These are phyloP conservation scores for Hexamita inflata DNA, from an alignment of 208 protist genomes.

Conservation along the genomic window DNA sequence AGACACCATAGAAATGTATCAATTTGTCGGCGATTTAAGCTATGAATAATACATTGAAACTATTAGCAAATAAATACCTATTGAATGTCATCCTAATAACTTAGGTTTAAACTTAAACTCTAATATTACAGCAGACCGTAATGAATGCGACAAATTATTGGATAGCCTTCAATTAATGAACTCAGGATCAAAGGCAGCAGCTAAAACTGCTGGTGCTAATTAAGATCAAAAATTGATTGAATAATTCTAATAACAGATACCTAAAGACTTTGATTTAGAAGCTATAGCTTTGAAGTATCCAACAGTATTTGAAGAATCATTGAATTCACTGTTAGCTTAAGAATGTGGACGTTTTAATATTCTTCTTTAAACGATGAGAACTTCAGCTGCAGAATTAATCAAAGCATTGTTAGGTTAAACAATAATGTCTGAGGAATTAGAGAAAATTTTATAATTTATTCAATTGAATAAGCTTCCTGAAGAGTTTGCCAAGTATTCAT, in stretches of 20 bases:
- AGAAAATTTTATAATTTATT: conserved; percentile 69
- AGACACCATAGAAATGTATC: conserved; percentile 88
- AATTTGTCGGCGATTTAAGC: conserved; percentile 47
- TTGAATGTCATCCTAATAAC: conserved; percentile 77
- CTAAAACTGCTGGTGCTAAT: too few relatives aligned
- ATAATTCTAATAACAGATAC: too few relatives aligned
- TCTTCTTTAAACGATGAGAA: conserved; percentile 66
- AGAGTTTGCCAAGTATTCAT: conserved; percentile 37
- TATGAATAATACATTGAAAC: conserved; percentile 58
- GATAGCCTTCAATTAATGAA: too few relatives aligned
- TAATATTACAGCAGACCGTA: too few relatives aligned
- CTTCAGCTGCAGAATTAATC: conserved; percentile 70
- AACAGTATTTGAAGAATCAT: conserved; percentile 79
- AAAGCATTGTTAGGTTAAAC: conserved; percentile 78
- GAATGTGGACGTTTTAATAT: conserved; percentile 84
- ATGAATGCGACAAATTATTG: too few relatives aligned
- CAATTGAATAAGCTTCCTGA: conserved; percentile 78
- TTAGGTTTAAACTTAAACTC: conserved; percentile 94
- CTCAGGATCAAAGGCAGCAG: too few relatives aligned
- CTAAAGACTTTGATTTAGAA: conserved; percentile 8
- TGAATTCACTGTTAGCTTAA: conserved; percentile 92
- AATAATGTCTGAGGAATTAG: conserved; percentile 82
- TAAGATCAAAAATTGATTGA: too few relatives aligned
- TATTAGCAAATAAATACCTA: conserved; percentile 66
- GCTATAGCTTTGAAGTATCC: conserved; percentile 65